Base-by-base conservation (phyloP, 495 filamentous ascomycete species). In the Neurospora tetraspora region DNA sequence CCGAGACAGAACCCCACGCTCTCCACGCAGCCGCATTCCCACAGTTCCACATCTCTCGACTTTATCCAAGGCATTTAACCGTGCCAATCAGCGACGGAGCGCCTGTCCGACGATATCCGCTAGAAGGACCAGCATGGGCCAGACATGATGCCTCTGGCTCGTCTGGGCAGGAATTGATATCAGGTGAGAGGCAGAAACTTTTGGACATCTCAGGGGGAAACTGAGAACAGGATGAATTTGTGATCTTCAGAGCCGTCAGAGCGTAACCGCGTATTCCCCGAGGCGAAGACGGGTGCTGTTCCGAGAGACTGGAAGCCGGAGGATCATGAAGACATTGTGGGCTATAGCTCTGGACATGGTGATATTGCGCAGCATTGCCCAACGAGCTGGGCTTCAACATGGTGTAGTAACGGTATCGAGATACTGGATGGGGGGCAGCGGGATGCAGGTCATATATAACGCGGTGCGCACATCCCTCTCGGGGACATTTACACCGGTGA, bases 51-150 rank as follows among this genome's bases (percentile, higher is more conserved):
- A 47, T 18, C 34, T 69, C 20, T 20, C 43, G 71, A 69, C 20
- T 80, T 81, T 81, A 78, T 14, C 76, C 80, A 76, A 71, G 18
- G 11, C 75, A 74, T 80, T 81, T 81, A 81, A 40, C 80, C 80
- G 80, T 76, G 40, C 80, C 79, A 81, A 81, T 81, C 76, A 80
- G 4, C 18, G 18, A 4, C 16, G 53, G 73, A 68, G 71, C 59
- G 40, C 70, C 73, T 73, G 71, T 38, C 76, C 72, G 73, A 53
- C 36, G 73, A 74, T 76, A 75, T 77, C 79, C 79, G 79, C 78
- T 71, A 45, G 40, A 40, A 65, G 34, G 39, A 31, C 34, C 61
- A 71, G 53, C 71, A 53, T 65, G 69, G 71, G 70, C 65, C 61
- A 74, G 72, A 31, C 70, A 61, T 18, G 27, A 70, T 53, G n/a